Evolutionary conservation across 2,329 filamentous ascomycete genomes (phyloP), one percentile per base, ranked within the genome.

Genomic region (Capronia epimyces): DNA sequence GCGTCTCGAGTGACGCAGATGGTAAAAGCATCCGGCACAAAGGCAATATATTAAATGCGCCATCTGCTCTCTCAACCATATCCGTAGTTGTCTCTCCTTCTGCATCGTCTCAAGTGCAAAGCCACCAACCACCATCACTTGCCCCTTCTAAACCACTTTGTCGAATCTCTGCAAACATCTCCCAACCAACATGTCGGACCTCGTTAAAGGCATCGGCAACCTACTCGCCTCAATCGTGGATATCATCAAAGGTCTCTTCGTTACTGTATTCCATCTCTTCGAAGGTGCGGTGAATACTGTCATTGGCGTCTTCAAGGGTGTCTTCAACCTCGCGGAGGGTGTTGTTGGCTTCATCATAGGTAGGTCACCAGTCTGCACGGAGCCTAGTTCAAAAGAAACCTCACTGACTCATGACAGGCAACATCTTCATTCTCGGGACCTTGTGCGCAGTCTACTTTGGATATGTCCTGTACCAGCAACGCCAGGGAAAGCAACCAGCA

Each of bases 281-380:
- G 31, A 56, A 25, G 49, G 48, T 40, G 52, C 55, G 2, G 31
- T 59, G 44, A 58, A 52, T 48, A 43, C 50, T 2, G 56, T 54
- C 47, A 43, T 58, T 49, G 53, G 56, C 16, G 41, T 58, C 18
- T 39, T 58, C 53, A 53, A 52, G 43, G 42, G 49, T 25, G 51
- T 53, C 12, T 58, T 58, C 48, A 58, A 56, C 29, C 15, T 56
- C 29, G 50, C 53, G 2, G 56, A 58, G 37, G 56, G 53, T 34
- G 46, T 49, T n/a, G 22, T 58, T 21, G 53, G 53, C 22, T 56
- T 58, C 34, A 42, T 58, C 48, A 52, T 58, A 15, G 56, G 56
- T 58, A 49, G 24, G 47, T 41, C 16, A 2, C 15, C 16, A 3
- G 18, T 20, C 12, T 13, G 13, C 10, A n/a, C n/a, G n/a, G 6